Base-by-base conservation (phyloP, 352 stramenopile genomes). In the Globisporangium spiculum region DNA sequence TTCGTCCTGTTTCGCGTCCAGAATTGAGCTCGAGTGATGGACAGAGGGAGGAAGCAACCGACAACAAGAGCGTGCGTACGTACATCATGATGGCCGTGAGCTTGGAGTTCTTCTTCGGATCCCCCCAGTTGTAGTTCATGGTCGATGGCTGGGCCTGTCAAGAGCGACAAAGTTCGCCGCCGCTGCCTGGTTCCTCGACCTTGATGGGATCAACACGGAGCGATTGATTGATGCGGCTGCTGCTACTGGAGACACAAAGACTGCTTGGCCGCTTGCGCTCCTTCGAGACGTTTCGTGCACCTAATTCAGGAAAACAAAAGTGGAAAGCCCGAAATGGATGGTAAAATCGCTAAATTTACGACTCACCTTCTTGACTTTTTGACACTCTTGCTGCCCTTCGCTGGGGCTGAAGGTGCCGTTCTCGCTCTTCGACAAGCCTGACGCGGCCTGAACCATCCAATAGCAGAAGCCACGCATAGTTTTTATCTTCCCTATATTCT, bases 61-160 rank as follows among this genome's bases (percentile, higher is more conserved):
- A 60, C 5, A 30, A 57, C 6, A 57, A 55, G 24, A 57, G 24
- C 30, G 18, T 52, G 20, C 38, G 4, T 24, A 80, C 80, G 36
- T 41, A 95, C 87, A 95, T 93, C 78, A 95, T 90, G 52, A 87
- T 80, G 1, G 78, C 79, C 41, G 78, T 80, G 4, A 93, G 67
- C 57, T 80, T 74, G 60, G 83, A 90, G 75, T 93, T 95, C 69
- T 93, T 92, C 74, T 84, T 87, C 34, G 85, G 87, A 52, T 93
- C 85, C 22, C 77, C 78, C 87, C 87, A 95, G 78, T 95, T 95
- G 78, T 86, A 95, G 32, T 91, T 78, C 85, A 93, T 93, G 5
- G 7, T 56, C 16, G 27, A 32, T 32, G 27, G 12, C 4, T 32
- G 52, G 34, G 14, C 16, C 5, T 34, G 46, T 24, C 34, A 36